Base-by-base conservation (phyloP, 352 stramenopile species). In the Phytophthora colocasiae region DNA sequence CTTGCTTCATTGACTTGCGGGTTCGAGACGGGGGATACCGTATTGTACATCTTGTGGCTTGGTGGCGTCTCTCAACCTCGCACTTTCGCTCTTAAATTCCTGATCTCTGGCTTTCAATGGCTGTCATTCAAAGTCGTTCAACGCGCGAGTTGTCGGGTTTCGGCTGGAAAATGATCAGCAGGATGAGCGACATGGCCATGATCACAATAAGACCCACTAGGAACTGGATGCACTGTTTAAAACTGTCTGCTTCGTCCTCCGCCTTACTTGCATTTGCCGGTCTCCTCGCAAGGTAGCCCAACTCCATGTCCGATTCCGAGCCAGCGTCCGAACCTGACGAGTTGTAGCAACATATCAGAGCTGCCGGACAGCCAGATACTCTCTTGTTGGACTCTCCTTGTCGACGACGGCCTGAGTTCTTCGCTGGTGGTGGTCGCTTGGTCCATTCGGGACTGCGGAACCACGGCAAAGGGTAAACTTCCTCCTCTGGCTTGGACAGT, bases 381-480 rank as follows among this genome's bases (percentile, higher is more conserved):
- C 34, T 49, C 32, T 45, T 55, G 5, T 17, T 36, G 8, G 24
- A 22, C 14, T 24, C 39, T 9, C 17, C 44, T 44, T 46, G 63
- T 34, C 31, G 32, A 24, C 43, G 53, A 4, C 43, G 43, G 43
- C 31, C 46, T 2, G 45, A 26, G 36, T 52, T 66, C 49, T 58
- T 70, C 15, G 34, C 32, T 5, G 49, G 24, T 3, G 56, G 46
- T 27, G 75, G 68, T 12, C 58, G 65, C 31, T 69, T 71, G 2
- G 72, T 68, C 80, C 74, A 86, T 58, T 91, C 80, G 46, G 85
- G 85, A 36, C 81, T 91, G 40, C 77, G 78, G 70, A 92, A 94
- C 85, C 85, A 94, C 54, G 85, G 85, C 62, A 94, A 68, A 27
- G 85, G 85, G 47, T 92, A 71, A 17, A 92, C 62, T 47, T 91